Base-by-base conservation (phyloP, 176 grass and related monocot genomes). In the Ensete glaucum region DNA sequence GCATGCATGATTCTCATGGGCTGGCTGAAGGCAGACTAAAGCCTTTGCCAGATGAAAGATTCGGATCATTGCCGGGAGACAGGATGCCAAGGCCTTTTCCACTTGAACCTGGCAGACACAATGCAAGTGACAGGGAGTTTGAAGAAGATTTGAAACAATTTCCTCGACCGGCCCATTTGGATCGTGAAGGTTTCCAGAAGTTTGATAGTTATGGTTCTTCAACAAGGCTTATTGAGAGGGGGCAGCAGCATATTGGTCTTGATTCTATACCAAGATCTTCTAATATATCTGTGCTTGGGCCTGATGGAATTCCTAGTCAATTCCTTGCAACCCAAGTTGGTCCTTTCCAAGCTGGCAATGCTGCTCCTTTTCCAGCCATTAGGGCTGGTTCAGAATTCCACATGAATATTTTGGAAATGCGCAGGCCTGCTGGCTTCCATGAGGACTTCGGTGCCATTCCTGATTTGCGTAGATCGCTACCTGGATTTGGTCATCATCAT, bases 121-220 rank as follows among this genome's bases (percentile, higher is more conserved):
- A 76, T 81, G 51, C 54, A 43, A 72, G 60, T 70, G 85, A 13
- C 21, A 82, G 72, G 71, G 85, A 81, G 65, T 73, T 85, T 76
- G 82, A 85, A 89, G 84, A 89, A 29, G 76, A 79, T 34, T 68
- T 73, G 27, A 89, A 93, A 66, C 87, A 85, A 60, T 87, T 87
- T 78, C 71, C 74, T 24, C 53, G 77, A 59, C 69, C 82, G 76
- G 14, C 84, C 29, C 74, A 73, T 83, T 73, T 89, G 48, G 87
- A 93, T 66, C 76, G 66, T 52, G 86, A 84, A 54, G 78, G 86
- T 52, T 51, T 71, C 15, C 74, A 52, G 66, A 89, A 54, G 27
- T 64, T 80, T 53, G 78, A 73, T 64, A 57, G 54, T 22, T 79
- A 71, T 25, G 25, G 25, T 59, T 21, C 66, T 27, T 64, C 74